phyloP scores from a whole-genome alignment of 108 stramenopile species.

The Conticribra weissflogii region DNA sequence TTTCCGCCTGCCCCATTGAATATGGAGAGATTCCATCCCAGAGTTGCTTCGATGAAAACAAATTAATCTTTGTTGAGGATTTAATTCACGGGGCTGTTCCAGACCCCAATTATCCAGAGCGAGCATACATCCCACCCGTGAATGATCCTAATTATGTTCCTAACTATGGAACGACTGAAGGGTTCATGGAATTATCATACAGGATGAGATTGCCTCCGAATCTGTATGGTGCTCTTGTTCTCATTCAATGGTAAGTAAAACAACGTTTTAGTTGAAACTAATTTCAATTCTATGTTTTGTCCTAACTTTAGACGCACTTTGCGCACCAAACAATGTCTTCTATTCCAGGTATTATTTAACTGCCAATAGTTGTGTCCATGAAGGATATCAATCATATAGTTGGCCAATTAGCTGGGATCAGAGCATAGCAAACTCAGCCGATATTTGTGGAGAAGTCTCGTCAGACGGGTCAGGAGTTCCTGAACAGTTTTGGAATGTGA shows the following conservation, averaged over 20 bases:
- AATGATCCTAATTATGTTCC: constrained; percentile 23
- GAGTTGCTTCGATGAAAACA: constrained; percentile 59
- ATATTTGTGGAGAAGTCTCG: constrained; percentile 22
- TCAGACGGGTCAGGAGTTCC: constrained; percentile 28
- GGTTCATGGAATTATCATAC: constrained; percentile 42
- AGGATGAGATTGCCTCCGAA: constrained; percentile 54
- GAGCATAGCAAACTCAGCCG: constrained; percentile 2
- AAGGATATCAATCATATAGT: constrained; percentile 41
- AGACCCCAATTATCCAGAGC: constrained; percentile 54
- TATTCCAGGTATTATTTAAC: constrained; percentile 50
- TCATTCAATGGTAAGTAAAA: constrained; percentile 72
- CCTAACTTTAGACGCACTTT: too few relatives aligned
- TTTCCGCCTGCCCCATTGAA: constrained; percentile 54
- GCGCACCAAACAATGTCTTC: too few relatives aligned
- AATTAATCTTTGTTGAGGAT: constrained; percentile 63
- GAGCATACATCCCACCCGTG: constrained; percentile 64
- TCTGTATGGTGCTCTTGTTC: constrained; percentile 65
- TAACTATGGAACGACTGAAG: constrained; percentile 19
- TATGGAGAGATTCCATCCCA: constrained; percentile 50
- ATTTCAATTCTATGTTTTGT: too few relatives aligned
- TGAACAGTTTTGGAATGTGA: constrained; percentile 47
- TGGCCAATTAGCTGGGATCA: constrained; percentile 42
- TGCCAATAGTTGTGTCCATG: constrained; percentile 49
- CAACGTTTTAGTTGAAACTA: too few relatives aligned
- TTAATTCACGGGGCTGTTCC: constrained; percentile 43